Percentiles rank a stretch among this genome's conserved stretches.
Conservation (phyloP, 2,329 filamentous ascomycete genomes). For the Alternaria sp. region DNA sequence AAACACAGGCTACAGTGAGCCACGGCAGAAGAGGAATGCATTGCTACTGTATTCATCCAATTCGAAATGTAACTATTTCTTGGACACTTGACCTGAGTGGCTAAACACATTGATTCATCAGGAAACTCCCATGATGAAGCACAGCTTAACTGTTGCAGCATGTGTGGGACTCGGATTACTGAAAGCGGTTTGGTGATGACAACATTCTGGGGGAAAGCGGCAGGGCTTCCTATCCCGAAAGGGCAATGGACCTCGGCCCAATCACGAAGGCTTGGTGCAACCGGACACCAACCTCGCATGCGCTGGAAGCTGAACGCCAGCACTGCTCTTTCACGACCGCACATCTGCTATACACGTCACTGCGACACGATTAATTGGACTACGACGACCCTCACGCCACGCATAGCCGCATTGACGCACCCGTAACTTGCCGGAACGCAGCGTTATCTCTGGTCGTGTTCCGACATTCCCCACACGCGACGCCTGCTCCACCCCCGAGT, state of each 20-base stretch:
- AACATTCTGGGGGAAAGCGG: background rate
- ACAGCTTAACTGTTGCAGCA: background rate
- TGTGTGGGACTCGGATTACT: background rate
- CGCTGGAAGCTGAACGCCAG: background rate
- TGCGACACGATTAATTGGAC: background rate
- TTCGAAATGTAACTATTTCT: background rate
- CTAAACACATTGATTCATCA: background rate
- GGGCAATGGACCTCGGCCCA: constrained; percentile 25
- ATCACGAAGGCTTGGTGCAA: constrained; percentile 8
- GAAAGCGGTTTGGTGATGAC: background rate
- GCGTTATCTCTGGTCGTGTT: constrained; percentile 1
- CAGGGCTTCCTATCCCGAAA: constrained; percentile 16
- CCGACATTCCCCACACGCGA: constrained; percentile 20
- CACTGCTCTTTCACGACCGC: background rate
- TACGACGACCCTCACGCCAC: background rate
- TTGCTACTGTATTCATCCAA: background rate
- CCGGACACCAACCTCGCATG: constrained; percentile 16
- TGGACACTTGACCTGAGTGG: too few relatives aligned
- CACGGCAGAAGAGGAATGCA: too few relatives aligned
- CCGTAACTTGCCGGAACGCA: constrained; percentile 14
- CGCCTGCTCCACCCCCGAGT: constrained; percentile 14
- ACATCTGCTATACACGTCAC: background rate
- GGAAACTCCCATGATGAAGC: background rate
- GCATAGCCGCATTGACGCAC: constrained; percentile 1
- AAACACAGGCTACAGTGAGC: background rate